phyloP scores from a whole-genome alignment of 495 filamentous ascomycete species.

The Choiromyces venosus region DNA sequence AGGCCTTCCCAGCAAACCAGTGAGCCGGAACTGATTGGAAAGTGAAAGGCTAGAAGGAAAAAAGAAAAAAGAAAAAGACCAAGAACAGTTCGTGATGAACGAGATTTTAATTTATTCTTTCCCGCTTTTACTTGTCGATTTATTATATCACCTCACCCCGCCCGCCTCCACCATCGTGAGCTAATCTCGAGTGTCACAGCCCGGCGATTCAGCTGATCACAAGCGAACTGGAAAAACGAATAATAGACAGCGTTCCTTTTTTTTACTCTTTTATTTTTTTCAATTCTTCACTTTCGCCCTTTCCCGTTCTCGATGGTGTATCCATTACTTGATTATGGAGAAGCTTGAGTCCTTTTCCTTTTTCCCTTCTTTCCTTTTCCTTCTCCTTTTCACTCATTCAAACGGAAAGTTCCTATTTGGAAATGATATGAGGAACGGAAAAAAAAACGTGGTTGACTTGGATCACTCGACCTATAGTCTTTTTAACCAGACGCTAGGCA shows the following conservation, averaged over 20 bases:
- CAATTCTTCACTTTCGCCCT: background rate
- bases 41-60: background rate
- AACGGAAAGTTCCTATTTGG: background rate
- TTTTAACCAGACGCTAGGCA: background rate
- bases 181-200: constrained; percentile 1
- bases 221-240: background rate
- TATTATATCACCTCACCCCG: background rate
- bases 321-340: background rate
- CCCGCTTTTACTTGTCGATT: background rate
- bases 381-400: too few relatives aligned
- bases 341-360: background rate
- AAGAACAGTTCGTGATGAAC: background rate
- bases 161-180: background rate
- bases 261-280: background rate
- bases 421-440: constrained; percentile 1
- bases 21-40: background rate
- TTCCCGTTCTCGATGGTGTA: background rate
- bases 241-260: background rate
- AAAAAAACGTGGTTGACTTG: background rate
- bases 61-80: background rate
- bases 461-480: background rate
- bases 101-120: background rate
- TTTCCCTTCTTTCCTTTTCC: background rate
- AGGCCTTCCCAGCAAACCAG: background rate
- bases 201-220: constrained; percentile 1